phyloP scores from a whole-genome alignment of 225 moss, liverwort and hornwort species.

The Antitrichia curtipendula region DNA sequence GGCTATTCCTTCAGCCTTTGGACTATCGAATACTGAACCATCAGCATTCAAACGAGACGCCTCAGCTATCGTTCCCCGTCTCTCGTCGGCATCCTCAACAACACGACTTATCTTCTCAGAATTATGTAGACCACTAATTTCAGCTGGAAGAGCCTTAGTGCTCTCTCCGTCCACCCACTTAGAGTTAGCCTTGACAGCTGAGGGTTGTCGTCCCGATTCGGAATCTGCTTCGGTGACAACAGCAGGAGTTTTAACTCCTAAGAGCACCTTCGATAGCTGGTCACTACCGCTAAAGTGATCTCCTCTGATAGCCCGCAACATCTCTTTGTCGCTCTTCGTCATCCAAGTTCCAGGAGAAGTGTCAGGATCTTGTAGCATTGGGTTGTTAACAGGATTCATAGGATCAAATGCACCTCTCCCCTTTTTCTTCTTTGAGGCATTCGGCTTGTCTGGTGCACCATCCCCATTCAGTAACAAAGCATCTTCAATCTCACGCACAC shows the following conservation, averaged over 20 bases:
- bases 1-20: neutral
- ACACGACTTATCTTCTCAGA: slow-evolving; percentile 35
- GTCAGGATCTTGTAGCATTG: slow-evolving; percentile 89
- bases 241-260: neutral
- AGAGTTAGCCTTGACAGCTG: neutral
- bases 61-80: neutral
- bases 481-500: slow-evolving; percentile 71
- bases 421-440: slow-evolving; percentile 33
- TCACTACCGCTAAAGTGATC: slow-evolving; percentile 7
- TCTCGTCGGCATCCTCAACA: slow-evolving; percentile 13
- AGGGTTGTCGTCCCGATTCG: neutral
- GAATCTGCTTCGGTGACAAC: neutral
- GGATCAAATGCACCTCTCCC: slow-evolving; percentile 32
- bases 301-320: slow-evolving; percentile 50
- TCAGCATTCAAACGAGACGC: neutral
- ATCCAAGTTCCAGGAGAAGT: slow-evolving; percentile 60
- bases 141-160: neutral
- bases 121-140: neutral
- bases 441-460: slow-evolving; percentile 16
- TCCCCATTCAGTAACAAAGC: slow-evolving; percentile 63
- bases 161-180: neutral
- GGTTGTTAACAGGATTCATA: slow-evolving; percentile 79
- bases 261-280: slow-evolving; percentile 2
- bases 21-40: neutral
- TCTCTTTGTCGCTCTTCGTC: slow-evolving; percentile 71